A percentile compares a stretch with the other conserved stretches of the same genome.
phyloP scores from a whole-genome alignment of 352 stramenopile species.

The Pythium coloratum region DNA sequence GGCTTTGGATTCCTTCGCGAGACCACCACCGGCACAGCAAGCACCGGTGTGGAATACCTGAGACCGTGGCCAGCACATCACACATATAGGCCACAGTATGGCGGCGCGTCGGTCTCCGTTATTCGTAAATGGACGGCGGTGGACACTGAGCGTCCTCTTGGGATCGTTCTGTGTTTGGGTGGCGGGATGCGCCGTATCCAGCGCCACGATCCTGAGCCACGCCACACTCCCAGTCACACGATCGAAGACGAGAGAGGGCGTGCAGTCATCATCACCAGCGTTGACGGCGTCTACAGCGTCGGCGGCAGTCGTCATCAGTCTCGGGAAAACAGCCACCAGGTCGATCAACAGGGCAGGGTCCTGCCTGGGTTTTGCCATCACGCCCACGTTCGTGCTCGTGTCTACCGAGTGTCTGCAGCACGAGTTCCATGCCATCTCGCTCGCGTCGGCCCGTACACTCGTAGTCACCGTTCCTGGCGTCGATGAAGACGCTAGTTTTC shows the following conservation, averaged over 20 bases:
- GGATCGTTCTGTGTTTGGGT: constrained; percentile 2
- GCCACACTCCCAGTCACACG: background rate
- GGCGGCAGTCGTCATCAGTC: constrained; percentile 8
- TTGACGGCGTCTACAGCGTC: background rate
- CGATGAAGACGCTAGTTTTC: background rate
- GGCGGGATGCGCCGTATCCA: constrained; percentile 4
- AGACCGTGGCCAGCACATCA: background rate
- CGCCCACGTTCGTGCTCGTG: constrained; percentile 22
- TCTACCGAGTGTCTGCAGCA: constrained; percentile 21
- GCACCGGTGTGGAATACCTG: background rate
- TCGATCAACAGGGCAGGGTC: background rate
- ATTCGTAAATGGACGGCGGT: background rate
- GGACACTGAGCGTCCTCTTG: constrained; percentile 3
- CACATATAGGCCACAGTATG: background rate
- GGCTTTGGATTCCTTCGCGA: too few relatives aligned
- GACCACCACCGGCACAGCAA: too few relatives aligned
- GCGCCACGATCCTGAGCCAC: background rate
- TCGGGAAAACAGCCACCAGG: background rate
- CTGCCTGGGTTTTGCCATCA: constrained; percentile 23
- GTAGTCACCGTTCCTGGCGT: background rate
- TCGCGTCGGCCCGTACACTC: background rate
- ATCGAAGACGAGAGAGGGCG: background rate
- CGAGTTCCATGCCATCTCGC: constrained; percentile 7
- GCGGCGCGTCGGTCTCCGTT: background rate
- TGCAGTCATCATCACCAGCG: background rate